Conservation (phyloP, 2,329 filamentous ascomycete genomes). For the Diaporthe sp. region DNA sequence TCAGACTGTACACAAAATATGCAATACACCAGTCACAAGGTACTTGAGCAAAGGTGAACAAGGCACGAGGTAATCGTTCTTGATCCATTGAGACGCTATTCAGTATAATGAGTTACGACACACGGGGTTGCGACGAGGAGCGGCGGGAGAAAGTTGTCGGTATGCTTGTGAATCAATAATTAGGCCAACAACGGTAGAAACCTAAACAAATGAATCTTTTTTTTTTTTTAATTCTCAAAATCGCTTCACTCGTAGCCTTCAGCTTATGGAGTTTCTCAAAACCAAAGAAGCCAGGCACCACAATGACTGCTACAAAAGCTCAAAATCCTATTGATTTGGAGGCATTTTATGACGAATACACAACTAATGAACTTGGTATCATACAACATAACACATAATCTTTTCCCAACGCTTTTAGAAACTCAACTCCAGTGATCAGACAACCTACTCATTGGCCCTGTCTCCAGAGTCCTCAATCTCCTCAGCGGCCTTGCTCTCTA, state of each 20-base stretch:
- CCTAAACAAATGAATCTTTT: too few species aligned
- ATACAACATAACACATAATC: conserved; percentile 17
- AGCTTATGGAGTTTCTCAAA: neutral
- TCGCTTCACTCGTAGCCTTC: neutral
- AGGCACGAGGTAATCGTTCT: neutral
- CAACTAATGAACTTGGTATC: conserved; percentile 17
- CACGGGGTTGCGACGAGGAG: neutral
- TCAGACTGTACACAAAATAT: too few species aligned
- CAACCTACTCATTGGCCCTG: neutral
- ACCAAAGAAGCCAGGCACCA: neutral
- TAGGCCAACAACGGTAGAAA: too few species aligned
- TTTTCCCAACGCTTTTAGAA: neutral
- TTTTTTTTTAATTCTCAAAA: too few species aligned
- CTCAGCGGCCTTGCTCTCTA: neutral
- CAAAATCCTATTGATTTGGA: too few species aligned
- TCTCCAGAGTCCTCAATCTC: neutral
- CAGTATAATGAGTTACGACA: neutral
- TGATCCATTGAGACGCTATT: neutral
- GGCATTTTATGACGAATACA: neutral
- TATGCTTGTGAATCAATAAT: neutral
- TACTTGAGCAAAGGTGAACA: too few species aligned
- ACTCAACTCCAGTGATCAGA: neutral
- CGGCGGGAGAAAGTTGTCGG: too few species aligned
- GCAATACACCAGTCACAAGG: too few species aligned
- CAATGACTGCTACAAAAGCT: neutral